phyloP scores from a whole-genome alignment of 129 eudicot genomes.

The Flaveria bidentis region DNA sequence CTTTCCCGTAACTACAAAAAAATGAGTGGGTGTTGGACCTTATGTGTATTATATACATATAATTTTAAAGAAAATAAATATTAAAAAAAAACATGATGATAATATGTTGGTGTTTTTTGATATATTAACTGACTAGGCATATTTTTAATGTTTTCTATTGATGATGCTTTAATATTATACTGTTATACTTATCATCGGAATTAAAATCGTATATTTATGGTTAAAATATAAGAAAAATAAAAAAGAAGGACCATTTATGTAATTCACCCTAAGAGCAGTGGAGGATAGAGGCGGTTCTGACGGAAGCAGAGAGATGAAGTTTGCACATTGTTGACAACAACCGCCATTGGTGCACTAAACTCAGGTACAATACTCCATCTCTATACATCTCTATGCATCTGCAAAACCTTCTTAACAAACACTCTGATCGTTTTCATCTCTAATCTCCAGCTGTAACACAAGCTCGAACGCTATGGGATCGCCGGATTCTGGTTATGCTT shows the following conservation, averaged over 20 bases:
- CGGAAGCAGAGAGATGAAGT: conserved; percentile 32
- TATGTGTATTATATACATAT: too few species aligned
- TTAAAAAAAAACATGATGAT: too few species aligned
- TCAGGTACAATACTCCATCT: neutral
- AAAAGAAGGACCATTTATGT: conserved; percentile 19
- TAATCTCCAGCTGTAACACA: conserved; percentile 13
- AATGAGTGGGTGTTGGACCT: too few species aligned
- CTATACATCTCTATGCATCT: neutral
- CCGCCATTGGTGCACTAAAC: neutral
- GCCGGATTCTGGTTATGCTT: conserved; percentile 57
- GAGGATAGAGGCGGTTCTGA: conserved; percentile 35
- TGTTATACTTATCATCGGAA: too few species aligned
- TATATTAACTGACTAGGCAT: too few species aligned
- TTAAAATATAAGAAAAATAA: too few species aligned
- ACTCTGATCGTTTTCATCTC: neutral
- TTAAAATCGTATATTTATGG: too few species aligned
- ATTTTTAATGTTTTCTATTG: too few species aligned
- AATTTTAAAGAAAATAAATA: too few species aligned
- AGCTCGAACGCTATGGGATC: conserved; percentile 42
- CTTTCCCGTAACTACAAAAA: too few species aligned
- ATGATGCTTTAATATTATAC: too few species aligned
- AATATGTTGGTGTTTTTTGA: too few species aligned
- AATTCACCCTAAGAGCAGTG: neutral
- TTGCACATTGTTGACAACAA: conserved; percentile 23
- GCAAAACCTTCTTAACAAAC: neutral